Base-by-base conservation (phyloP, 192 early-diverging fungal species). In the Irineochytrium annulatum region DNA sequence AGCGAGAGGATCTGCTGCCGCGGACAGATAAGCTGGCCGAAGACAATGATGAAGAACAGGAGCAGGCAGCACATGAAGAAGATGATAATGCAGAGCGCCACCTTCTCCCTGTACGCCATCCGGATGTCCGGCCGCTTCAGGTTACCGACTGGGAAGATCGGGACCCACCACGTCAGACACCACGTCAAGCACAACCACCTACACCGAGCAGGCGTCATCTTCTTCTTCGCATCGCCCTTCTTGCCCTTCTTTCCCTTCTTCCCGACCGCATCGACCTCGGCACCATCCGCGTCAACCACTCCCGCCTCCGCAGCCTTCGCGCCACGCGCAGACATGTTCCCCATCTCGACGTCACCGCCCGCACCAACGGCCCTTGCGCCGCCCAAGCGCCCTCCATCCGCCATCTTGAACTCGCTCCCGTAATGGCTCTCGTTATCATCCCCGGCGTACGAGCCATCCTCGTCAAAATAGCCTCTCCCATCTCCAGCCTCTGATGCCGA, bases 71-170 rank as follows among this genome's bases (percentile, higher is more conserved):
- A 93, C 60, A 91, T 71, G 6, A 89, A 63, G 52, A 88, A 79
- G 52, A 97, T 94, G 60, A 95, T 67, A 41, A 91, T 62, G 69
- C 91, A 92, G 19, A 97, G 58, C 8, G 80, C 75, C 11, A 82
- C 61, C 70, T 97, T 97, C 73, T 97, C 94, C 45, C 94, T 77
- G 92, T 91, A 97, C 13, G 94, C 94, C 91, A 94, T 93, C 46
- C 83, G 89, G 33, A 97, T 82, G 71, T 97, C 92, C 52, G 89
- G 80, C 34, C 92, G 85, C 68, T 85, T 89, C 89, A 94, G 89
- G 31, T 85, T 90, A 1, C 65, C 68, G 30, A 91, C 63, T 37
- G 72, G 73, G 31, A 62, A 79, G 8, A 80, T 78, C 4, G 85
- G 86, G 37, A 90, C 84, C 85, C 88, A 91, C 85, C 89, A 94